Evolutionary conservation across 2,329 filamentous ascomycete genomes (phyloP), one percentile per base, ranked within the genome.

Genomic region (Colletotrichum sp.): DNA sequence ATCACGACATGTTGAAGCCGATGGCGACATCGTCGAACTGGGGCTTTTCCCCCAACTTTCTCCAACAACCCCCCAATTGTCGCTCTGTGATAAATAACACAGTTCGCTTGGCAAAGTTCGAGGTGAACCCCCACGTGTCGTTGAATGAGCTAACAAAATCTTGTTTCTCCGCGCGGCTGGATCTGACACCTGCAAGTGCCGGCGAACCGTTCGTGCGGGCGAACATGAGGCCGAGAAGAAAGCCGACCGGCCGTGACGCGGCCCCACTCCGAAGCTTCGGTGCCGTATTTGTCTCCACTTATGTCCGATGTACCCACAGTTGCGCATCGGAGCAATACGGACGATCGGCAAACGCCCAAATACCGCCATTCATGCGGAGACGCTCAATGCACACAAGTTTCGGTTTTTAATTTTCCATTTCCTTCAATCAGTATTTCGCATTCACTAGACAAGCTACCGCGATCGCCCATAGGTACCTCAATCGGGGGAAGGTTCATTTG

Each of bases 1-100:
- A 76, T 76, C 73, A 76, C 73, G 69, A 73, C 73, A 76, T 76
- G 73, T 73, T 26, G 8, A 69, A 69, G 26, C 36, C 70, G 63
- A 76, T 76, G 70, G 73, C 73, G 73, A 73, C 73, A 76, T 76
- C 57, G 18, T 44, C 32, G 18, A 39, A 70, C 36, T 57, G 72
- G 57, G 60, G 24, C 30, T 65, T 28, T n/a, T 34, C 60, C 57
- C 67, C 60, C 55, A 13, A 44, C 7, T n/a, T 28, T 64, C 63
- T 28, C 73, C 63, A 59, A 69, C 21, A 39, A 15, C 21, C 30
- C 49, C 57, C 63, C 36, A 49, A 64, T 39, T 26, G 16, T 10
- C n/a, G 57, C 26, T 67, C 49, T 34, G 13, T 39, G 36, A 21
- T 62, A 24, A 49, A 72, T 57, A 34, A 59, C 32, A 60, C 36